Percentiles rank a stretch among this genome's conserved stretches.
Evolutionary conservation across 2,329 filamentous ascomycete species (phyloP).

Genomic region (Lachnellula suecica): DNA sequence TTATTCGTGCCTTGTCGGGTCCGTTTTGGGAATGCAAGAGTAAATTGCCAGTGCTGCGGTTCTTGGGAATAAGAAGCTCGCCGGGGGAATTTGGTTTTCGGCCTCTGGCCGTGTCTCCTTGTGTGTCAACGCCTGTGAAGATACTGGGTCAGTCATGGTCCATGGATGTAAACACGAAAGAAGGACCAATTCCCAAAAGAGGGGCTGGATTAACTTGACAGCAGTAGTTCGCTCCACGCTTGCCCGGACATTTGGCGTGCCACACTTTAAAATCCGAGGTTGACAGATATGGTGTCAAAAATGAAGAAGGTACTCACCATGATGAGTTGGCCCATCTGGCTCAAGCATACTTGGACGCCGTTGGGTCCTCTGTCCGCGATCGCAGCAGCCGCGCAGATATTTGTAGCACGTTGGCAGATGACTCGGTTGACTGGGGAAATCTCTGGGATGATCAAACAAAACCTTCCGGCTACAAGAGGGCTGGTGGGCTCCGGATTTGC

Average conservation of each 20-base stretch:
- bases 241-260: too few species aligned
- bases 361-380: neutral
- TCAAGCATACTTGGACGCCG: conserved; percentile 32
- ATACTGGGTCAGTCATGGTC: conserved; percentile 12
- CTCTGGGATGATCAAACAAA: neutral
- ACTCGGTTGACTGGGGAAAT: neutral
- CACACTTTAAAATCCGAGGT: conserved; percentile 7
- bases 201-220: conserved; percentile 2
- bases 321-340: conserved; percentile 30
- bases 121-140: conserved; percentile 26
- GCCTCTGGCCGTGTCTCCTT: conserved; percentile 18
- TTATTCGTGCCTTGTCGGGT: conserved; percentile 60
- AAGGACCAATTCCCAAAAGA: neutral
- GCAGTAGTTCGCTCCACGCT: conserved; percentile 17
- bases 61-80: conserved; percentile 54
- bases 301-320: conserved; percentile 25
- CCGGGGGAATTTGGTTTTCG: conserved; percentile 17
- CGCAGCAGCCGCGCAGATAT: neutral
- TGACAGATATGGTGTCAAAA: conserved; percentile 4
- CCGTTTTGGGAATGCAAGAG: conserved; percentile 36
- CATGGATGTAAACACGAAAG: neutral
- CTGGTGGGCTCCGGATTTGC: neutral
- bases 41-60: conserved; percentile 65
- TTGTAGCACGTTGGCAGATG: neutral
- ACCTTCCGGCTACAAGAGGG: neutral